Evolutionary conservation across 768 basidiomycete genomes (phyloP), one percentile per base, ranked within the genome.

Genomic region (Tulasnella sp.): DNA sequence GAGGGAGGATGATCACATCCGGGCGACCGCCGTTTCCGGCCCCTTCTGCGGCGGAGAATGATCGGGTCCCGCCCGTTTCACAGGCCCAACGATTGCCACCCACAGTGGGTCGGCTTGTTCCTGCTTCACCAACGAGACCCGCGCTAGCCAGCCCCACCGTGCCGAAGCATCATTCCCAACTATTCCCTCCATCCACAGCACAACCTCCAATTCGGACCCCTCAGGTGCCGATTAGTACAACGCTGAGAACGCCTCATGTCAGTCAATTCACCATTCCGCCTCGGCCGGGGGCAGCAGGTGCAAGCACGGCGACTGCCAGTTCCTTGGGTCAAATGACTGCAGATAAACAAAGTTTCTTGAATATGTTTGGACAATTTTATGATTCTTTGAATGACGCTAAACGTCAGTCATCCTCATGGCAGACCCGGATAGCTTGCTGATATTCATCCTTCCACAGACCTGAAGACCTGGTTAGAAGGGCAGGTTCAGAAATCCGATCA

Each of bases 401-500:
- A 40, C 79, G 79, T 80, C 42, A 58, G 79, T 73, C 8, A n/a
- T 46, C 24, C 9, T 46, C 46, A 16, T 41, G 18, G 31, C 20
- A n/a, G 28, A 18, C 48, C 69, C 16, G n/a, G 16, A 79, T 31
- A 20, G 28, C 16, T 20, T 46, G 44, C 44, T 73, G 40, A 28
- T n/a, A 31, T 37, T n/a, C 48, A 20, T 24, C 34, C 41, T n/a
- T 40, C 31, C 20, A 48, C 28, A 80, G 79, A 80, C 46, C 79
- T 80, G 40, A 80, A 80, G 46, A 74, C 72, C 8, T 80, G 79
- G 79, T 46, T 80, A n/a, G 79, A 80, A 22, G 79, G 79, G 20
- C 79, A 80, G n/a, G 46, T 75, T 37, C 69, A 69, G 44, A 80
- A 73, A 44, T 80, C 79, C 22, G 79, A 80, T 50, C 74, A 73